Evolutionary conservation across 2,329 filamentous ascomycete genomes (phyloP), one percentile per base, ranked within the genome.

Genomic region (Metarhizium sp.): DNA sequence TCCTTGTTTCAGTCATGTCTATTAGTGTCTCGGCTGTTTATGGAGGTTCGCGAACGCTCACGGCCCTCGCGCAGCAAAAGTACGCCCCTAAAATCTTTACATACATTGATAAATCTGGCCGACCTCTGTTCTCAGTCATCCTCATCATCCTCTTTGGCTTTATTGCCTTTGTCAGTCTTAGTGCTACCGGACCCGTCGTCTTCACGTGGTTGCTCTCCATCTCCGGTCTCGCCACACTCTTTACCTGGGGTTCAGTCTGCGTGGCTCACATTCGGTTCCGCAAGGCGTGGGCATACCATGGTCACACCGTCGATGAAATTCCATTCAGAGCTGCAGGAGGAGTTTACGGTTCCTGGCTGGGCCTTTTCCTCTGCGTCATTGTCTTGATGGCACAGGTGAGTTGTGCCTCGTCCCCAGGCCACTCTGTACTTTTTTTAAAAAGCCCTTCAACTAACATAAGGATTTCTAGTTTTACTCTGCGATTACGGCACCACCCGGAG

Each of bases 181-280:
- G 67, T 4, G 66, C 74, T 2, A 64, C 69, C 4, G 79, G 79
- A 53, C 67, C 69, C 18, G 68, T 70, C 2, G 76, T 85, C 46
- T 84, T 86, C 59, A 74, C 78, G 63, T 86, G 83, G 83, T 76
- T 86, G 6, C 74, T 81, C 29, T 78, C 82, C 18, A 71, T 86
- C 18, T 84, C 81, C 2, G 82, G 80, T 59, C 75, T 86, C 6
- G 77, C 78, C 16, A 77, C 79, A 51, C 77, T 86, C 57, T 85
- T 84, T 67, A 81, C 81, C 36, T 87, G 82, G 82, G 81, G 77
- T 45, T 82, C 78, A 53, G 82, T 87, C 62, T 85, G 81, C 66
- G 64, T 83, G 16, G 77, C 80, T 3, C 83, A 86, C 64, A 84
- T 86, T 64, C 81, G 83, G 51, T 86, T 85, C 76, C 81, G 83